Base-by-base conservation (phyloP, 2,329 filamentous ascomycete genomes). In the Curvularia lunata region DNA sequence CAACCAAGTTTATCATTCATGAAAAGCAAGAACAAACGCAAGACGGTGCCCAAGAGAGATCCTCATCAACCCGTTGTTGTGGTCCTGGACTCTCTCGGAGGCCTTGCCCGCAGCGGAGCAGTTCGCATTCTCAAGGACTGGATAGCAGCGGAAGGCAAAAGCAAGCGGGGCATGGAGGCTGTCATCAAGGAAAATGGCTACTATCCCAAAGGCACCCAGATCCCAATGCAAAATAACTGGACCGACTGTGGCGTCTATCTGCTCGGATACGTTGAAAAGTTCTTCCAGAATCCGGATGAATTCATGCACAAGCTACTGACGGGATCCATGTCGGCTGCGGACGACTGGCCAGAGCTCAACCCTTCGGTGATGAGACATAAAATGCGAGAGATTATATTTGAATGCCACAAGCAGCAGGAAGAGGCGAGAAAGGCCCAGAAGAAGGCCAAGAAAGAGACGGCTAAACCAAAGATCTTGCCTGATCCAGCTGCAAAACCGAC, bases 231-330 rank as follows among this genome's bases (percentile, higher is more conserved):
- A 75, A 79, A 86, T 48, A 98, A 99, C 71, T 90, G 84, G 66
- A 93, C 86, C 60, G 95, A 99, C 73, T 99, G 95, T 69, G 95
- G 95, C 8, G 80, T 97, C 0, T 99, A 90, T 67, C 80, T 98
- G 3, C 80, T 97, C 4, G 90, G 88, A 2, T 99, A 98, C 69
- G 82, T 96, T 52, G 85, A 92, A 63, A 87, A 90, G 62, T 97
- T 99, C 62, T 83, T 96, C 16, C 82, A 86, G 51, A 79, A 91
- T 58, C 94, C 94, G 0, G 86, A 91, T 61, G 75, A 72, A 0
- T 95, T 96, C 64, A 82, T 91, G 16, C 78, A 79, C 19, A 88
- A 85, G 59, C 79, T 96, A 18, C 79, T 97, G 5, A 83, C 81
- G 25, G 85, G 83, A 40, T 83, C 90, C 64, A 85, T 92, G 70